Conservation (phyloP, 2,329 filamentous ascomycete genomes). For the Aspergillus caelatus region DNA sequence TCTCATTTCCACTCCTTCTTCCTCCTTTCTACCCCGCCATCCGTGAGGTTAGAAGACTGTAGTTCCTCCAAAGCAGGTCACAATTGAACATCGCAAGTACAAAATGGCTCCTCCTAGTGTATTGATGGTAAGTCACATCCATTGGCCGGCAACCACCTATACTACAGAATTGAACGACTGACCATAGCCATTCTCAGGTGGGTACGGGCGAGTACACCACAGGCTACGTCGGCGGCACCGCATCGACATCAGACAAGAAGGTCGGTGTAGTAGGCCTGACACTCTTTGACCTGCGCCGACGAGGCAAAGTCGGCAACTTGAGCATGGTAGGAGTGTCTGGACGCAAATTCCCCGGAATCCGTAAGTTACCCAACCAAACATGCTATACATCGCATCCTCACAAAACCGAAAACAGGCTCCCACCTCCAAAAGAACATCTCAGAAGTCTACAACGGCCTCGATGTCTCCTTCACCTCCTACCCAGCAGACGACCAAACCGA, state of each 20-base stretch:
- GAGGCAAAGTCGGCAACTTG: constrained; percentile 84
- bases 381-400: background rate
- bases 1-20: background rate
- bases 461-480: constrained; percentile 83
- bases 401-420: constrained; percentile 59
- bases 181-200: constrained; percentile 53
- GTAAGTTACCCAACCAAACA: constrained; percentile 56
- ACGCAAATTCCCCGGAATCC: constrained; percentile 86
- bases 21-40: background rate
- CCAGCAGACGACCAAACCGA: constrained; percentile 73
- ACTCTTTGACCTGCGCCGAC: constrained; percentile 81
- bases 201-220: constrained; percentile 97
- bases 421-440: constrained; percentile 88
- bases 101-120: constrained; percentile 65
- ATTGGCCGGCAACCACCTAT: constrained; percentile 9
- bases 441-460: constrained; percentile 83
- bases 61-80: background rate
- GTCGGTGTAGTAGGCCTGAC: constrained; percentile 90
- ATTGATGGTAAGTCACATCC: constrained; percentile 61
- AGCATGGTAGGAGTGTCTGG: constrained; percentile 91
- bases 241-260: constrained; percentile 91
- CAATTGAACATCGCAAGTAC: background rate
- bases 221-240: constrained; percentile 82
- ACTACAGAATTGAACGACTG: background rate
- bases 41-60: background rate